These are phyloP conservation scores for Penicillium lividum DNA, from an alignment of 495 filamentous ascomycete genomes.

Conservation along the genomic window DNA sequence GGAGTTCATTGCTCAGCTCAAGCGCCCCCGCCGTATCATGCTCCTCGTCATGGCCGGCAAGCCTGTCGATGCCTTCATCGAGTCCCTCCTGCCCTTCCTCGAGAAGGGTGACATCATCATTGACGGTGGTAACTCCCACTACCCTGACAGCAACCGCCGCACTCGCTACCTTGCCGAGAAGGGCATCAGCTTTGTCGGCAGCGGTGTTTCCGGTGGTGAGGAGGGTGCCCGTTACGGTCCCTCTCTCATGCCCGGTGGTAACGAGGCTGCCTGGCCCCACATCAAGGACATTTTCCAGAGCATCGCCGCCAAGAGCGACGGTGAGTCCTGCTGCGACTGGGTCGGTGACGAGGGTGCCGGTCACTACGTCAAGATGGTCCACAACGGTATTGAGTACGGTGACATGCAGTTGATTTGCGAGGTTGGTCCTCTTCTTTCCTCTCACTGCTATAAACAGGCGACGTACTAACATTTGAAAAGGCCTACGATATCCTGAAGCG, in stretches of 20 bases:
- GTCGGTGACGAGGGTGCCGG: conserved; percentile 98
- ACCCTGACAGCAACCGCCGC: conserved; percentile 96
- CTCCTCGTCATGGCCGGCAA: conserved; percentile 97
- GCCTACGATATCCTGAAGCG: conserved; percentile 99
- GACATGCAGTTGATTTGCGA: conserved; percentile 99
- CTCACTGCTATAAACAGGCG: background rate
- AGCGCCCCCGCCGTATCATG: conserved; percentile 95
- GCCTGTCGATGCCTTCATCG: conserved; percentile 98
- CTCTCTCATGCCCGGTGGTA: conserved; percentile 97
- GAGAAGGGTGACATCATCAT: conserved; percentile 98
- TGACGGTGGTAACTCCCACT: conserved; percentile 99
- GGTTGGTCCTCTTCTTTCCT: conserved; percentile 50
- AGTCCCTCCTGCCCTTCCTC: conserved; percentile 84
- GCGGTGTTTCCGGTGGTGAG: conserved; percentile 98
- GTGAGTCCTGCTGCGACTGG: conserved; percentile 98
- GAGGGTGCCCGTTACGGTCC: conserved; percentile 97
- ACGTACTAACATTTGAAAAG: conserved; percentile 43
- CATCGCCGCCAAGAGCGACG: conserved; percentile 95
- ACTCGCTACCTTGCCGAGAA: conserved; percentile 80
- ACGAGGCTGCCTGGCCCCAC: conserved; percentile 96
- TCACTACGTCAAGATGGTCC: conserved; percentile 99
- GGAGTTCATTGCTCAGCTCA: conserved; percentile 94
- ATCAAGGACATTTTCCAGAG: conserved; percentile 99
- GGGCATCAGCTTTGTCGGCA: conserved; percentile 93
- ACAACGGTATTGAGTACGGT: conserved; percentile 99